phyloP scores from a whole-genome alignment of 2,329 filamentous ascomycete species.

The Colletotrichum phormii region DNA sequence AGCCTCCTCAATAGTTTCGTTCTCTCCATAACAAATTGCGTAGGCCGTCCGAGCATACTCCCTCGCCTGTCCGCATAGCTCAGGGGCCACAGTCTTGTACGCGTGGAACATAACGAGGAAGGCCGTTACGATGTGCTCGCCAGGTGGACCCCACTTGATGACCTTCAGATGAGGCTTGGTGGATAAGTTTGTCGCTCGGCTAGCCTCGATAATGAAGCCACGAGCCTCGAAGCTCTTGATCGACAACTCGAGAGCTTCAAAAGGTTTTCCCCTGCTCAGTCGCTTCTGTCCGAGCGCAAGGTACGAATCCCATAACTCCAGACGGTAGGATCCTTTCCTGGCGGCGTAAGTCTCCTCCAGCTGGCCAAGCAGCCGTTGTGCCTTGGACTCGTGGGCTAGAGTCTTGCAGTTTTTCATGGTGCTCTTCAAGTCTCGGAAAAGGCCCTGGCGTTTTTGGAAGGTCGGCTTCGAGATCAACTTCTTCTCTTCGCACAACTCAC shows the following conservation, averaged over 20 bases:
- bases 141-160: constrained; percentile 40
- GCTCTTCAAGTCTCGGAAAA: background rate
- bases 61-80: constrained; percentile 37
- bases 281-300: constrained; percentile 32
- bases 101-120: constrained; percentile 37
- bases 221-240: constrained; percentile 42
- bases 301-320: constrained; percentile 40
- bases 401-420: background rate
- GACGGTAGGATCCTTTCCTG: constrained; percentile 16
- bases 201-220: constrained; percentile 41
- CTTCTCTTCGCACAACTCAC: constrained; percentile 49
- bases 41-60: constrained; percentile 40
- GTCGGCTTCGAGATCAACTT: constrained; percentile 36
- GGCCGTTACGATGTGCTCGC: constrained; percentile 12
- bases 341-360: constrained; percentile 40
- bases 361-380: constrained; percentile 35
- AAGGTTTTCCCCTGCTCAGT: background rate
- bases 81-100: constrained; percentile 40
- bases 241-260: constrained; percentile 36
- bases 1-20: background rate
- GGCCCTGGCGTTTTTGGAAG: constrained; percentile 35
- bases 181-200: background rate
- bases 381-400: constrained; percentile 12
- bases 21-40: constrained; percentile 43
- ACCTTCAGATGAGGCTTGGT: constrained; percentile 36